Percentiles rank a stretch among this genome's conserved stretches.
Evolutionary conservation across 352 stramenopile species (phyloP).

Genomic region (Phytophthora pistaciae): DNA sequence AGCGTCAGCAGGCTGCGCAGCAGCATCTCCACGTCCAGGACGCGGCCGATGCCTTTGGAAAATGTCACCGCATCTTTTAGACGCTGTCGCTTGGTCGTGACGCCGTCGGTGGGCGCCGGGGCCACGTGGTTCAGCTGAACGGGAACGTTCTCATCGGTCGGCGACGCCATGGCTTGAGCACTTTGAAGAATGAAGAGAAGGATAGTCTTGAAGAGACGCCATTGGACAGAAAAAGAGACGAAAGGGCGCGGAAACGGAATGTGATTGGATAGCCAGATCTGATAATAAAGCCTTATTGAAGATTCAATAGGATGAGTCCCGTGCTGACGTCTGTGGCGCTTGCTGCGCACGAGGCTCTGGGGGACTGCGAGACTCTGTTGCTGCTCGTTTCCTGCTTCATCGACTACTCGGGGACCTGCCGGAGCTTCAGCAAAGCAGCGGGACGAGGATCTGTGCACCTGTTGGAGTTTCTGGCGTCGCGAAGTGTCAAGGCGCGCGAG

Average conservation of each 20-base stretch:
- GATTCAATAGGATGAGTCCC: too few relatives aligned
- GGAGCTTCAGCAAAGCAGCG: too few relatives aligned
- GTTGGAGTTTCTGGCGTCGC: too few relatives aligned
- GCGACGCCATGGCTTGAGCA: constrained; percentile 17
- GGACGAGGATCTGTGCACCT: too few relatives aligned
- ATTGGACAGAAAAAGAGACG: constrained; percentile 26
- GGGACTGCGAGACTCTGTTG: too few relatives aligned
- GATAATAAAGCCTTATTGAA: neutral
- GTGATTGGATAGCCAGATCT: neutral
- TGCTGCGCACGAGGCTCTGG: too few relatives aligned
- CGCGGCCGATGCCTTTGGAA: constrained; percentile 6
- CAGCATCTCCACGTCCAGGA: constrained; percentile 46
- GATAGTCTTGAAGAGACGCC: constrained; percentile 9
- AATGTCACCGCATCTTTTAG: neutral
- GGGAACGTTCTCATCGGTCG: constrained; percentile 22
- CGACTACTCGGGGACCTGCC: too few relatives aligned
- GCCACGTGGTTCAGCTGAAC: constrained; percentile 12
- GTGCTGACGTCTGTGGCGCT: too few relatives aligned
- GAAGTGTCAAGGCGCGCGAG: too few relatives aligned
- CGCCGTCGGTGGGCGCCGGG: neutral
- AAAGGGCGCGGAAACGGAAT: neutral
- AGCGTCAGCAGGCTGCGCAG: constrained; percentile 33
- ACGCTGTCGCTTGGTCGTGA: constrained; percentile 31
- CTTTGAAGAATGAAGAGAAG: constrained; percentile 23
- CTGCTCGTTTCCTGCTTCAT: too few relatives aligned